Evolutionary conservation across 108 stramenopile genomes (phyloP), one percentile per base, ranked within the genome.

Genomic region (Discostella stelligeroides): DNA sequence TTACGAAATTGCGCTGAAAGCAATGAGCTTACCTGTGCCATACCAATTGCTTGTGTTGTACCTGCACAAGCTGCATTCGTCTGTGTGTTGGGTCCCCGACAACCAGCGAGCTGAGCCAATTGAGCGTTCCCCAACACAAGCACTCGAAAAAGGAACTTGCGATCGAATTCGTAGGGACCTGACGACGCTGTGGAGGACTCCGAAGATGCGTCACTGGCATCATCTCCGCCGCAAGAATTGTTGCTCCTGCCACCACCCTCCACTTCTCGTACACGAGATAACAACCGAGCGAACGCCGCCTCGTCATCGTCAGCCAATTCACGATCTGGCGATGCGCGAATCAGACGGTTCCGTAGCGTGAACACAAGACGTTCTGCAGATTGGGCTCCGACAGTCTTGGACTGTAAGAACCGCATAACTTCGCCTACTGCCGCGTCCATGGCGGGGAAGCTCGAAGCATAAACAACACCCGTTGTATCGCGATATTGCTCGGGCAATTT

Each of bases 21-120:
- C 3, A 25, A 11, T 28, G 28, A 54, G 8, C 53, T 54, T 27
- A 54, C 53, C 57, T 96, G 91, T 10, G 96, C 98, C 86, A 98
- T 94, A 59, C 91, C 96, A 48, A 98, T 90, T 21, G 96, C 98
- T 68, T 95, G 96, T 15, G 98, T 97, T 21, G 98, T 96, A 24
- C 98, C 98, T 25, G 96, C 96, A 83, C 98, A 98, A 20, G 98
- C 98, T 9, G 98, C 96, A 80, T 98, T 98, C 12, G 95, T 97
- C 71, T 98, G 98, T 43, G 95, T 96, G 59, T 98, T 98, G 20
- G 98, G 98, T 34, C 98, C 98, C 17, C 94, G 83, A 58, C 96
- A 96, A 45, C 94, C 94, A 37, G 95, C 91, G 50, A 98, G 73
- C 79, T 98, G 98, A 0, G 98, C 98, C 70, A 98, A 79, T 67